Evolutionary conservation across 2,329 filamentous ascomycete genomes (phyloP).

Genomic region (Pseudocercospora cruenta): DNA sequence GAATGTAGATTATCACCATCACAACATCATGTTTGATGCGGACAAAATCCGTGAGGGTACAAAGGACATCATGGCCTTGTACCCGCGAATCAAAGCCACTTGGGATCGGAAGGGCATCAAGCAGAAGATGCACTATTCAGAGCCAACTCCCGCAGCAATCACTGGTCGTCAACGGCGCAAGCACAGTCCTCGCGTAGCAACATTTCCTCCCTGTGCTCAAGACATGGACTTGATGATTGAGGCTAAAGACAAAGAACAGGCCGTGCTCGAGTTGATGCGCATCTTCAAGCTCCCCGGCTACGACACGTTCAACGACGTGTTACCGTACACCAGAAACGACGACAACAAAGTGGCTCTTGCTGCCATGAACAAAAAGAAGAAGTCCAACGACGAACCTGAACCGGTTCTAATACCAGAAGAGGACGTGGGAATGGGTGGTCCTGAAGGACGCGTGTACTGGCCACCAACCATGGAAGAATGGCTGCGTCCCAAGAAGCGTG

Average conservation of each 20-base stretch:
- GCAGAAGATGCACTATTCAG: constrained; percentile 97
- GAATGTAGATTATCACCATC: constrained; percentile 77
- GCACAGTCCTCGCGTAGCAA: constrained; percentile 77
- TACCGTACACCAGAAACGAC: constrained; percentile 76
- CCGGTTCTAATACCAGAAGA: constrained; percentile 59
- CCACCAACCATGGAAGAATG: constrained; percentile 87
- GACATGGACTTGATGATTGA: constrained; percentile 99
- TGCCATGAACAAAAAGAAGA: constrained; percentile 48
- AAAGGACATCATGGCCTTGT: constrained; percentile 74
- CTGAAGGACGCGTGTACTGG: constrained; percentile 84
- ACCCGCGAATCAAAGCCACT: constrained; percentile 75
- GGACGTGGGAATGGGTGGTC: constrained; percentile 84
- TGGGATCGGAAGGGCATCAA: constrained; percentile 84
- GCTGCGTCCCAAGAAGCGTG: constrained; percentile 78
- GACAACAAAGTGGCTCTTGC: constrained; percentile 62
- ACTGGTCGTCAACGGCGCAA: constrained; percentile 80
- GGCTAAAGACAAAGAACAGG: constrained; percentile 97
- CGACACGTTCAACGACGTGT: constrained; percentile 73
- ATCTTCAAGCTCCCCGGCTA: constrained; percentile 82
- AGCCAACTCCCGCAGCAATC: constrained; percentile 74
- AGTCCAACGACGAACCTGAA: constrained; percentile 40
- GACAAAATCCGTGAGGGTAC: constrained; percentile 79
- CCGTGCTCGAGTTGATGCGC: constrained; percentile 91
- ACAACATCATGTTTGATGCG: constrained; percentile 87
- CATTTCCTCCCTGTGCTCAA: constrained; percentile 76